These are phyloP conservation scores for Suillus bovinus DNA, from an alignment of 768 basidiomycete species.

Conservation along the genomic window DNA sequence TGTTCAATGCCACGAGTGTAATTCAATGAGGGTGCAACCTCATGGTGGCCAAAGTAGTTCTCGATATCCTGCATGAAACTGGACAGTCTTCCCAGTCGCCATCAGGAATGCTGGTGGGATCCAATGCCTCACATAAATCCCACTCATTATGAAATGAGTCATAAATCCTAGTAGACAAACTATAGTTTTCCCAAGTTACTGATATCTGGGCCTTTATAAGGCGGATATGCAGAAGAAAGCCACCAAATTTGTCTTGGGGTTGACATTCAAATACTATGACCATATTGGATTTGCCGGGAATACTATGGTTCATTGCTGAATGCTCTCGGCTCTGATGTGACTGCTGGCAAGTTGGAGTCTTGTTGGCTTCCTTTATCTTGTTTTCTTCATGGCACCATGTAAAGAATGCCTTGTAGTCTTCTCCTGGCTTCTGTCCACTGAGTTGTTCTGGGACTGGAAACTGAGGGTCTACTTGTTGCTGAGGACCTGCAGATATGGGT, in stretches of 20 bases:
- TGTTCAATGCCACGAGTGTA: background rate
- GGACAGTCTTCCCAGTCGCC: background rate
- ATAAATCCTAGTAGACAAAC: background rate
- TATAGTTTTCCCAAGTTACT: background rate
- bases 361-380: background rate
- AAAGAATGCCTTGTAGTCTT: background rate
- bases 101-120: background rate
- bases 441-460: too few relatives aligned
- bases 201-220: background rate
- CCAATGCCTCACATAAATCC: background rate
- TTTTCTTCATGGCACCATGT: background rate
- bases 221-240: background rate
- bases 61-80: background rate
- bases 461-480: background rate
- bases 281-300: too few relatives aligned
- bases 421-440: background rate
- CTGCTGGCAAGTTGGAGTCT: background rate
- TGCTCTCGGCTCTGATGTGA: background rate
- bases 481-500: background rate
- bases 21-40: background rate
- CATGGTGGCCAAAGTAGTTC: background rate
- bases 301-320: too few relatives aligned
- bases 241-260: background rate
- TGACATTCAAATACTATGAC: background rate
- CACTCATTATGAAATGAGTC: conserved; percentile 1